Evolutionary conservation across 345 rosid genomes (phyloP).

Genomic region (Firmiana major): DNA sequence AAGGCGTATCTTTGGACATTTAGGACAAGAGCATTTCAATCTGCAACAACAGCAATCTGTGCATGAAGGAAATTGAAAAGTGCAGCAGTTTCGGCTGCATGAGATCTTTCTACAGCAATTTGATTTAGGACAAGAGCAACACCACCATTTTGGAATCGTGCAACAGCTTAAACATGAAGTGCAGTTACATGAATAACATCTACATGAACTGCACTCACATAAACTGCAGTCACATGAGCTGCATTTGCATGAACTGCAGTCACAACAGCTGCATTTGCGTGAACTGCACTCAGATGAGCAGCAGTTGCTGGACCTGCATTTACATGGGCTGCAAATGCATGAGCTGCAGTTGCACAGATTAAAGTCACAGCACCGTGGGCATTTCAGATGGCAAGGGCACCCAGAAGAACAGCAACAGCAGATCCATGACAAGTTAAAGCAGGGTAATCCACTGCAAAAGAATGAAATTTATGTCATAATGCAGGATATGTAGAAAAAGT

Average conservation of each 20-base stretch:
- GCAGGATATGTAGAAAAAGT: neutral
- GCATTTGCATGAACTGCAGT: slow-evolving; percentile 10
- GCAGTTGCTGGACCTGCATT: slow-evolving; percentile 10
- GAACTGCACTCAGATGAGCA: slow-evolving; percentile 18
- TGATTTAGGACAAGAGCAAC: slow-evolving; percentile 41
- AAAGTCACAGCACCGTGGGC: slow-evolving; percentile 45
- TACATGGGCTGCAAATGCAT: neutral
- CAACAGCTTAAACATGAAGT: slow-evolving; percentile 22
- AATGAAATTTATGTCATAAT: neutral
- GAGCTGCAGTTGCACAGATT: neutral
- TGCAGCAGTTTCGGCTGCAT: slow-evolving; percentile 45
- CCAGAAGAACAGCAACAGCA: slow-evolving; percentile 59
- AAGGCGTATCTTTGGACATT: slow-evolving; percentile 48
- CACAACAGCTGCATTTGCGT: slow-evolving; percentile 15
- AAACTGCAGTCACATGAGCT: neutral
- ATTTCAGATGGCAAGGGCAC: slow-evolving; percentile 39
- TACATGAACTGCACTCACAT: neutral
- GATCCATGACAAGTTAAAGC: slow-evolving; percentile 48
- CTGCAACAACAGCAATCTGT: slow-evolving; percentile 43
- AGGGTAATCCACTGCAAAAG: slow-evolving; percentile 54
- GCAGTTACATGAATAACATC: neutral
- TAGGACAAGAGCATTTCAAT: slow-evolving; percentile 48
- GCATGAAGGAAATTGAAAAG: slow-evolving; percentile 43
- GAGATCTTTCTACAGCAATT: slow-evolving; percentile 42
- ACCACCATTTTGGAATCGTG: slow-evolving; percentile 30